Conservation (phyloP, 768 basidiomycete genomes). For the Amanita pallidorosea region DNA sequence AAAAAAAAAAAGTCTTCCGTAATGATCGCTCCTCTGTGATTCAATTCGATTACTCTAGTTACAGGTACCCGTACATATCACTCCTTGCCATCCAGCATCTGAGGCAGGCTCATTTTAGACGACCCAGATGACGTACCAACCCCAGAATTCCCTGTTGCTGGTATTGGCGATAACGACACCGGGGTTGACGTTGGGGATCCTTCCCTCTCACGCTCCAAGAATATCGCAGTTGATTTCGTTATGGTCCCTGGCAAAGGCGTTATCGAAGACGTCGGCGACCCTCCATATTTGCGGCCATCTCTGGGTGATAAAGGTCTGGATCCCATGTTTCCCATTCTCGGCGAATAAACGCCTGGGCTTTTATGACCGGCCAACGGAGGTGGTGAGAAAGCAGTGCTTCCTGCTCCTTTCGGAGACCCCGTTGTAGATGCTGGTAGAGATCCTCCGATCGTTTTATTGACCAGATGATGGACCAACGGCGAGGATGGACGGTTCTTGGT, state of each 20-base stretch:
- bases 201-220: constrained; percentile 13
- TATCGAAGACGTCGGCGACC: neutral
- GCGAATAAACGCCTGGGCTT: constrained; percentile 3
- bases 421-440: constrained; percentile 1
- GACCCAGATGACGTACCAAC: constrained; percentile 10
- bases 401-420: constrained; percentile 5
- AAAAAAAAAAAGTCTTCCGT: neutral
- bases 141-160: constrained; percentile 2
- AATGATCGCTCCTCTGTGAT: no score
- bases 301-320: neutral
- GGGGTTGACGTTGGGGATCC: neutral
- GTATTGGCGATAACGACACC: neutral
- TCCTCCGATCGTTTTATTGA: neutral
- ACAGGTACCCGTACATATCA: neutral
- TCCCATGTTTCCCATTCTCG: neutral
- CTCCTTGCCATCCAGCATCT: constrained; percentile 29
- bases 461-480: neutral
- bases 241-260: neutral
- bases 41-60: no score
- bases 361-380: neutral
- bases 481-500: neutral
- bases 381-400: neutral
- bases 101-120: constrained; percentile 33
- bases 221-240: neutral
- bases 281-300: constrained; percentile 1